These are phyloP conservation scores for Boletus reticulatus DNA, from an alignment of 768 basidiomycete genomes.

Conservation along the genomic window DNA sequence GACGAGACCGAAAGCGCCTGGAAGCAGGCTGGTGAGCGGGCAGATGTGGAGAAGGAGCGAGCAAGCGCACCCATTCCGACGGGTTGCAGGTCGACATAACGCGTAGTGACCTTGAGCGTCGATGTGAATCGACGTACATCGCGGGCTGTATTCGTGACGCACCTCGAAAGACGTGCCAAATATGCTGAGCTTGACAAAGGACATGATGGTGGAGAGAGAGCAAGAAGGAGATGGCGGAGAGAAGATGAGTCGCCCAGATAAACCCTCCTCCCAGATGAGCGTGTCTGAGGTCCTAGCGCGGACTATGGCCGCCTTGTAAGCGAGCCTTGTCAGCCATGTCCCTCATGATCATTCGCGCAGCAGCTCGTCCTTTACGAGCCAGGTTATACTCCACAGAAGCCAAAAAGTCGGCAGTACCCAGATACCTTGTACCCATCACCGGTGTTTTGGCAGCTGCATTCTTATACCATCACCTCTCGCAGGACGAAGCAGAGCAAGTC, in stretches of 20 bases:
- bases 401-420: constrained; percentile 48
- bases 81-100: constrained; percentile 98
- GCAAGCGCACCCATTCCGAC: constrained; percentile 90
- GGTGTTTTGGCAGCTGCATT: constrained; percentile 43
- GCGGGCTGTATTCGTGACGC: constrained; percentile 13
- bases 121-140: constrained; percentile 20
- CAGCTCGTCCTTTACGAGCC: constrained; percentile 32
- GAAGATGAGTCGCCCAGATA: constrained; percentile 16
- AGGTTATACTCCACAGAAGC: constrained; percentile 50
- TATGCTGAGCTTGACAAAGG: constrained; percentile 97
- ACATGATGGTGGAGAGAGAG: constrained; percentile 47
- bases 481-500: constrained; percentile 30
- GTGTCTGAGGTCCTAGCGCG: constrained; percentile 22
- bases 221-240: constrained; percentile 16
- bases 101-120: constrained; percentile 78
- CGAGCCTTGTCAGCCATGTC: constrained; percentile 35
- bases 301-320: not conserved
- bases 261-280: constrained; percentile 13
- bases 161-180: constrained; percentile 98
- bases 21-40: constrained; percentile 17
- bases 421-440: constrained; percentile 36
- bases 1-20: constrained; percentile 94
- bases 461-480: constrained; percentile 51
- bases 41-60: constrained; percentile 1
- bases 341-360: constrained; percentile 33